Evolutionary conservation across 768 basidiomycete species (phyloP).

Genomic region (Lactarius trivialis): DNA sequence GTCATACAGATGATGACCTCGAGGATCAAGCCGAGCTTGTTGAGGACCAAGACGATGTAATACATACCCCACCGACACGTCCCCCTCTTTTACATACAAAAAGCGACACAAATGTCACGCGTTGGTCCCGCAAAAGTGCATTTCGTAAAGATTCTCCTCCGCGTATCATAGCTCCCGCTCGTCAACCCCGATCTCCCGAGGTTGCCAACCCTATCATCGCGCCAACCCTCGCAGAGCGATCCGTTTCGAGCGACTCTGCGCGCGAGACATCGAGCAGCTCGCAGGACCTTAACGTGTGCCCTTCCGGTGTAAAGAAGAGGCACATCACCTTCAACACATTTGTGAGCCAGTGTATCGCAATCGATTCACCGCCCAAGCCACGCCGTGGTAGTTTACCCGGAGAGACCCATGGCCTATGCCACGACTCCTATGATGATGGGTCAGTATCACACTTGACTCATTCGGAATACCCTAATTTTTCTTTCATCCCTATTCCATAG

Average conservation of each 20-base stretch:
- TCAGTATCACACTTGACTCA: slow-evolving; percentile 32
- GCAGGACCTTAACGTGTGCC: slow-evolving; percentile 28
- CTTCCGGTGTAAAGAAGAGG: slow-evolving; percentile 51
- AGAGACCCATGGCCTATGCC: slow-evolving; percentile 22
- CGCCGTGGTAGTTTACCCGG: slow-evolving; percentile 23
- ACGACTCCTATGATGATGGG: slow-evolving; percentile 51
- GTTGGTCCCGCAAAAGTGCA: slow-evolving; percentile 38
- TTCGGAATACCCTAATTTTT: slow-evolving; percentile 13
- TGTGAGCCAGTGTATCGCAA: slow-evolving; percentile 92
- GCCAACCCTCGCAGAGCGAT: slow-evolving; percentile 17
- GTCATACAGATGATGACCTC: slow-evolving; percentile 49
- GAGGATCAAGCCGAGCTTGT: slow-evolving; percentile 7
- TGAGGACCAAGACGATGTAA: slow-evolving; percentile 13
- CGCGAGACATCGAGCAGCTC: slow-evolving; percentile 30
- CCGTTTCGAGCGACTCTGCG: slow-evolving; percentile 27
- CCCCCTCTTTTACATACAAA: slow-evolving; percentile 74
- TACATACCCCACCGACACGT: slow-evolving; percentile 29
- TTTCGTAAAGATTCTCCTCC: slow-evolving; percentile 68
- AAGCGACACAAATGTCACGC: slow-evolving; percentile 75
- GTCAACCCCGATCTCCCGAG: slow-evolving; percentile 17
- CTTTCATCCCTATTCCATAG: slow-evolving; percentile 30
- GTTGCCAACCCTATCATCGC: slow-evolving; percentile 21
- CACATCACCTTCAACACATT: slow-evolving; percentile 98
- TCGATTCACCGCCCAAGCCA: slow-evolving; percentile 57
- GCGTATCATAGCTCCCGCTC: slow-evolving; percentile 37